Evolutionary conservation across 1,284 basidiomycete genomes (phyloP).

Genomic region (Coniferiporia sulphurascens): DNA sequence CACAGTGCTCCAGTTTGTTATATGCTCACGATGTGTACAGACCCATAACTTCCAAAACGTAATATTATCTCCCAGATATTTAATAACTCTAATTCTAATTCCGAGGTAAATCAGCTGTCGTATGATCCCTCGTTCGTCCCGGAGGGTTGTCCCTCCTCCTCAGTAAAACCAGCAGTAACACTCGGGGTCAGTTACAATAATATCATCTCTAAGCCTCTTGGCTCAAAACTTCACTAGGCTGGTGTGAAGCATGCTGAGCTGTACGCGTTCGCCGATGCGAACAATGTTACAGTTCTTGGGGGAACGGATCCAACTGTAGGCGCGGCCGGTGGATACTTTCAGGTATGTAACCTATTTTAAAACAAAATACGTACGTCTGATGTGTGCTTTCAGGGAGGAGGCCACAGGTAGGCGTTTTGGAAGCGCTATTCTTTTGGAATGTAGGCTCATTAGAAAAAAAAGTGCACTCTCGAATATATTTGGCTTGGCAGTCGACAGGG

Average conservation of each 20-base stretch:
- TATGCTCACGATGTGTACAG: background rate
- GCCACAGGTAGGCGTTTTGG: constrained; percentile 16
- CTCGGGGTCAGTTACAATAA: background rate
- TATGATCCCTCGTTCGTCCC: background rate
- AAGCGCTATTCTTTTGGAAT: background rate
- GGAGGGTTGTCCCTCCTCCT: constrained; percentile 6
- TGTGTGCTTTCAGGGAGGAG: constrained; percentile 30
- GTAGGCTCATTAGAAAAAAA: constrained; percentile 34
- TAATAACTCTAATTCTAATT: background rate
- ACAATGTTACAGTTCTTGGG: constrained; percentile 29
- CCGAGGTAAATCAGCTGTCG: background rate
- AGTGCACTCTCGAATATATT: constrained; percentile 34
- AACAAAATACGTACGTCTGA: background rate
- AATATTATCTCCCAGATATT: background rate
- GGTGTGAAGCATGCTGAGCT: constrained; percentile 23
- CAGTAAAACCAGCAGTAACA: constrained; percentile 14
- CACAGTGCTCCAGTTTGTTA: background rate
- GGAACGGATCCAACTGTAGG: constrained; percentile 26
- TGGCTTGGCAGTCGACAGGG: constrained; percentile 37
- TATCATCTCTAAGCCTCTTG: background rate
- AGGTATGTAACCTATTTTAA: constrained; percentile 2
- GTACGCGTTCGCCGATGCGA: constrained; percentile 27
- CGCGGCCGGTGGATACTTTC: constrained; percentile 26
- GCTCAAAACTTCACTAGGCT: constrained; percentile 18
- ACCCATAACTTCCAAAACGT: constrained; percentile 21